Percentiles rank a stretch among this genome's conserved stretches.
Evolutionary conservation across 2,329 filamentous ascomycete species (phyloP).

Genomic region (Colletotrichum lupini): DNA sequence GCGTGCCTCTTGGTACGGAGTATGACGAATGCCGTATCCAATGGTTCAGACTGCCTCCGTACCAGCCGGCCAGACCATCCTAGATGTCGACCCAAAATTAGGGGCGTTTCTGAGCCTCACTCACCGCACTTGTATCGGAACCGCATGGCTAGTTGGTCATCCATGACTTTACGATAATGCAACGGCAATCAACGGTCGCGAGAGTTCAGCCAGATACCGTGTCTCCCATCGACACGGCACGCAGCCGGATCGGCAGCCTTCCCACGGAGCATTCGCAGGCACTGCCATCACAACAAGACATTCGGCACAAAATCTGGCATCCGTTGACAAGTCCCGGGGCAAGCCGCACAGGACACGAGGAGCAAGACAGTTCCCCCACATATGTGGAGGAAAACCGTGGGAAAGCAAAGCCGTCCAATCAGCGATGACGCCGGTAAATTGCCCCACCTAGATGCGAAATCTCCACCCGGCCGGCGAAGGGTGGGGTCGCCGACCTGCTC

Average conservation of each 20-base stretch:
- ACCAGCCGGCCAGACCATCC: conserved; percentile 24
- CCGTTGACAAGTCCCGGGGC: conserved; percentile 8
- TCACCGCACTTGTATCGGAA: conserved; percentile 9
- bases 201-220: not conserved
- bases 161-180: not conserved
- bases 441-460: not conserved
- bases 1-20: conserved; percentile 12
- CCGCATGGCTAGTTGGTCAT: not conserved
- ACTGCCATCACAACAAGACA: not conserved
- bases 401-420: conserved; percentile 7
- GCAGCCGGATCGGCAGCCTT: not conserved
- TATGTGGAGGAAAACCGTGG: conserved; percentile 11
- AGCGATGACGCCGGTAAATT: not conserved
- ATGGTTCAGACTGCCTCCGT: conserved; percentile 8
- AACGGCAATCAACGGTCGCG: not conserved
- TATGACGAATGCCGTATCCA: conserved; percentile 26
- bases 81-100: not conserved
- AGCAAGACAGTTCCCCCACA: not conserved
- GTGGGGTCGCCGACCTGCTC: conserved; percentile 31
- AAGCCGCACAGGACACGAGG: conserved; percentile 13
- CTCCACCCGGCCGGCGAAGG: conserved; percentile 4
- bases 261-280: not conserved
- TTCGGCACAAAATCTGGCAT: conserved; percentile 26
- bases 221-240: not conserved
- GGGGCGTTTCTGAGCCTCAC: conserved; percentile 16